These are phyloP conservation scores for Debaryomycetaceae sp. DNA, from an alignment of 1,139 yeast genomes.

Conservation along the genomic window DNA sequence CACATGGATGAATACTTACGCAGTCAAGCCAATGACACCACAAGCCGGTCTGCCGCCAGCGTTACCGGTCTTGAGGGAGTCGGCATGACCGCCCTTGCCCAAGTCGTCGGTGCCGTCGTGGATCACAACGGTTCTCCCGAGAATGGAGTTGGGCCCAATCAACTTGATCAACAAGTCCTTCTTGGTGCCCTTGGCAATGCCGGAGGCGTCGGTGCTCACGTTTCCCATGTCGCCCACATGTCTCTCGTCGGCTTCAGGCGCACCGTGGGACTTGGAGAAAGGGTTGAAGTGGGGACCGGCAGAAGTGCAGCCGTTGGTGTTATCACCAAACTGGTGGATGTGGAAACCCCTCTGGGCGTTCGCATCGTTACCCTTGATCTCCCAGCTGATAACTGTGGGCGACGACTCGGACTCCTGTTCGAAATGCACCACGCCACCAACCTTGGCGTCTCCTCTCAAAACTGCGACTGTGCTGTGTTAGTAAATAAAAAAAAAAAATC, in stretches of 20 bases:
- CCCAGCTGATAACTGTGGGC: constrained; percentile 84
- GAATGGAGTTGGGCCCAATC: constrained; percentile 77
- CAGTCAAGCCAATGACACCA: constrained; percentile 89
- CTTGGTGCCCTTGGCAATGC: constrained; percentile 86
- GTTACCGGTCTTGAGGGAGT: constrained; percentile 94
- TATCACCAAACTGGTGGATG: constrained; percentile 96
- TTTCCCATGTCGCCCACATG: constrained; percentile 99
- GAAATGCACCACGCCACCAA: constrained; percentile 79
- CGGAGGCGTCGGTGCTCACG: constrained; percentile 77
- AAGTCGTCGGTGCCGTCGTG: constrained; percentile 95
- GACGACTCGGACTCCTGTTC: constrained; percentile 76
- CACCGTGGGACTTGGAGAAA: constrained; percentile 85
- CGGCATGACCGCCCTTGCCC: constrained; percentile 94
- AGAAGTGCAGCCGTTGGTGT: constrained; percentile 97
- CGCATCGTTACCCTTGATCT: constrained; percentile 81
- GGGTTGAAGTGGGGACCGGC: constrained; percentile 99
- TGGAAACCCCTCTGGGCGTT: constrained; percentile 96
- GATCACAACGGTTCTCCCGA: constrained; percentile 95
- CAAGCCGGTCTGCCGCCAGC: constrained; percentile 99
- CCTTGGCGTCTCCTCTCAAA: constrained; percentile 89
- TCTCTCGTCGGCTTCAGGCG: constrained; percentile 83
- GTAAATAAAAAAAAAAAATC: constrained; percentile 4
- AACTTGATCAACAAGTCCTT: constrained; percentile 74
- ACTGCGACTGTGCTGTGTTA: constrained; percentile 71
- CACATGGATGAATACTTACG: constrained; percentile 16